Evolutionary conservation across 768 basidiomycete species (phyloP).

Genomic region (Psilocybe sp.): DNA sequence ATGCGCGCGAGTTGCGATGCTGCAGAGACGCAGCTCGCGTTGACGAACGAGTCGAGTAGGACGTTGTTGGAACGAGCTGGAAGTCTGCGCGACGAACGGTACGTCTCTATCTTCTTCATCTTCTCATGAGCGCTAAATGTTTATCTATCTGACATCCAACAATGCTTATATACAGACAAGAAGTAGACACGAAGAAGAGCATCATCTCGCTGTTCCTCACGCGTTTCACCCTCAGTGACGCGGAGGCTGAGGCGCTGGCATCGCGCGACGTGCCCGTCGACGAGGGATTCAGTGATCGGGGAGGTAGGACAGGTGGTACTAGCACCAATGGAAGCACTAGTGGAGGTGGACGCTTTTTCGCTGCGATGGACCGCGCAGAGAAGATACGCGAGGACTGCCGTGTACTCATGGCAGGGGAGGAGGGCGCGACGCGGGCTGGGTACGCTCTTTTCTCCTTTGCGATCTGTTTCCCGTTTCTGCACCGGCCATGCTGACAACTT

Average conservation of each 20-base stretch:
- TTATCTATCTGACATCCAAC: neutral
- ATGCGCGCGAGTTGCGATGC: conserved; percentile 86
- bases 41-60: conserved; percentile 76
- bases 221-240: conserved; percentile 78
- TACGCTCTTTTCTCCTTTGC: conserved; percentile 24
- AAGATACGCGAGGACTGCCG: conserved; percentile 81
- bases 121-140: too few relatives aligned
- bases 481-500: too few relatives aligned
- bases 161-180: conserved; percentile 41
- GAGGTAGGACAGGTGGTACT: too few relatives aligned
- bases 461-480: neutral
- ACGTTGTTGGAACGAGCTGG: conserved; percentile 81
- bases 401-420: conserved; percentile 83
- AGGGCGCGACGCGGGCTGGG: conserved; percentile 77
- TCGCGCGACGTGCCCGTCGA: conserved; percentile 80
- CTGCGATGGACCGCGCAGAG: conserved; percentile 84
- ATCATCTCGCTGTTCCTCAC: conserved; percentile 79
- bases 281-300: conserved; percentile 6
- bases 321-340: too few relatives aligned
- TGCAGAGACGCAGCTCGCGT: conserved; percentile 71
- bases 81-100: conserved; percentile 74
- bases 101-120: conserved; percentile 11
- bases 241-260: conserved; percentile 70
- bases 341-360: conserved; percentile 54
- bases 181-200: conserved; percentile 66